Conservation (phyloP, 2,329 filamentous ascomycete genomes). For the Pyrenochaeta sp. region DNA sequence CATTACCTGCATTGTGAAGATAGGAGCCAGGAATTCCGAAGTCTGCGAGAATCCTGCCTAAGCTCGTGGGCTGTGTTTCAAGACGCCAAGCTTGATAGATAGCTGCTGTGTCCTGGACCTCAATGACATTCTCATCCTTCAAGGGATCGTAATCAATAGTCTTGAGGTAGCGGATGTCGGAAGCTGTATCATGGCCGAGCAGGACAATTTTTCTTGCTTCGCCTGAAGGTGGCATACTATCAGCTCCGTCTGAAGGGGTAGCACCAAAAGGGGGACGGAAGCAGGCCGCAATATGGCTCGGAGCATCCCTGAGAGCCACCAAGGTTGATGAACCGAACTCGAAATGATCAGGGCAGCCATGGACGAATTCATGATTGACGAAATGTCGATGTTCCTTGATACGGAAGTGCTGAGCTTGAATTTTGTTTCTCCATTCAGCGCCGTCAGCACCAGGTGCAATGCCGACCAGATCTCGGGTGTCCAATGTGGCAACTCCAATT, state of each 20-base stretch:
- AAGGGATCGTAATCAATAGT: conserved; percentile 69
- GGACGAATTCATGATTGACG: conserved; percentile 72
- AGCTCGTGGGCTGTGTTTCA: conserved; percentile 60
- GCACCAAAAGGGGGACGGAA: conserved; percentile 65
- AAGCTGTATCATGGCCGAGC: conserved; percentile 75
- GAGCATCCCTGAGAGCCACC: conserved; percentile 56
- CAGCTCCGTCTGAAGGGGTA: conserved; percentile 8
- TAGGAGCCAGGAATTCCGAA: conserved; percentile 69
- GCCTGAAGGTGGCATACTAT: conserved; percentile 3
- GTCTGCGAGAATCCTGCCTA: conserved; percentile 68
- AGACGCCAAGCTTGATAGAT: conserved; percentile 72
- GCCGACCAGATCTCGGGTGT: conserved; percentile 67
- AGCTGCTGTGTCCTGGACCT: conserved; percentile 74
- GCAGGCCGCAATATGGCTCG: conserved; percentile 58
- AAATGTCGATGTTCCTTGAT: conserved; percentile 72
- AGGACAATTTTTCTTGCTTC: conserved; percentile 68
- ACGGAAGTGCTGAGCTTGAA: conserved; percentile 77
- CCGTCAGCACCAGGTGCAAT: conserved; percentile 68
- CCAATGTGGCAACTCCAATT: conserved; percentile 81
- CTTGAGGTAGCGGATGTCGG: conserved; percentile 74
- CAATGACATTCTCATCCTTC: conserved; percentile 63
- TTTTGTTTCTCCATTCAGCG: conserved; percentile 69
- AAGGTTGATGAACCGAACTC: conserved; percentile 73
- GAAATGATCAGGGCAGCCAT: conserved; percentile 76
- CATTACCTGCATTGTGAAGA: conserved; percentile 88